Conservation (phyloP, 1,284 basidiomycete genomes). For the Porodaedalea pini region DNA sequence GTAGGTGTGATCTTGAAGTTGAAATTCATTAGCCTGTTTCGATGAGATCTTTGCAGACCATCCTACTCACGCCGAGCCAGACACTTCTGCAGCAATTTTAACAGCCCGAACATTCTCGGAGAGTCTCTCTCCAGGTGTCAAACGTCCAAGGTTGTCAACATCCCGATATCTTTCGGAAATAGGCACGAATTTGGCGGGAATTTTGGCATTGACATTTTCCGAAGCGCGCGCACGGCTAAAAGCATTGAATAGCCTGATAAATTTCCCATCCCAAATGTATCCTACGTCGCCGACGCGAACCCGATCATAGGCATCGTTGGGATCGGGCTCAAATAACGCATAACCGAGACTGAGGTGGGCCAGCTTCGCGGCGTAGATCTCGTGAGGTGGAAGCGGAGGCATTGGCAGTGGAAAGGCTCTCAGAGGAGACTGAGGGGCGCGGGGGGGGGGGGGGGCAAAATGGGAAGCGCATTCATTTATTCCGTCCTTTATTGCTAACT, state of each 20-base stretch:
- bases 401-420: too few relatives aligned
- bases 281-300: conserved; percentile 9
- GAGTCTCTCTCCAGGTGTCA: background rate
- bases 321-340: conserved; percentile 5
- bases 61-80: background rate
- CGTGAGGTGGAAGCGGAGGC: conserved; percentile 4
- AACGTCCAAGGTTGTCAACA: background rate
- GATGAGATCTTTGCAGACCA: too few relatives aligned
- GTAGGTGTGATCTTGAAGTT: background rate
- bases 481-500: too few relatives aligned
- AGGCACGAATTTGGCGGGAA: background rate
- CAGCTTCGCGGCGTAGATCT: background rate
- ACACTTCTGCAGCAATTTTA: background rate
- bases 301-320: background rate
- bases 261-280: conserved; percentile 6
- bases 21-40: too few relatives aligned
- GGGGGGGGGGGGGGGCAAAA: too few relatives aligned
- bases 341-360: background rate
- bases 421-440: too few relatives aligned
- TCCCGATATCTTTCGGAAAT: background rate
- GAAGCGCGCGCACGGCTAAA: background rate
- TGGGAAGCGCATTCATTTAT: too few relatives aligned
- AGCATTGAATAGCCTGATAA: conserved; percentile 5
- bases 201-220: background rate
- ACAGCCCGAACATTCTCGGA: conserved; percentile 5